These are phyloP conservation scores for Nicotiana undulata DNA, from an alignment of 257 asterid genomes.

Conservation along the genomic window DNA sequence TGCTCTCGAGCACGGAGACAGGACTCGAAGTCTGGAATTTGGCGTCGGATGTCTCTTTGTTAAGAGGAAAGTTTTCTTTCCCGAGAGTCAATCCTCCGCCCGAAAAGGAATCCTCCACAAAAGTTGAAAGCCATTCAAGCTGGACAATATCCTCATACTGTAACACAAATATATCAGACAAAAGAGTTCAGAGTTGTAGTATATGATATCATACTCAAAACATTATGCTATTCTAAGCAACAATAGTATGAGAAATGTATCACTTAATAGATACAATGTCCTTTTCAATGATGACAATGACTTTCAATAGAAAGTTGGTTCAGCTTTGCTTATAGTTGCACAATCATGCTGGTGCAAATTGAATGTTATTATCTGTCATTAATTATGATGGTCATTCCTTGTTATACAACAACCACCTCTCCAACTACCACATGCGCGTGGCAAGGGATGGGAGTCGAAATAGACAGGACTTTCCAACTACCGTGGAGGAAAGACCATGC, in stretches of 20 bases:
- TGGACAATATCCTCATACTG: constrained; percentile 74
- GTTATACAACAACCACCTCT: neutral
- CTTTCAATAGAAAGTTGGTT: neutral
- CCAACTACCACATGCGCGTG: neutral
- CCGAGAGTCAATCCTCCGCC: constrained; percentile 51
- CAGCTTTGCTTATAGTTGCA: neutral
- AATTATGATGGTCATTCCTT: neutral
- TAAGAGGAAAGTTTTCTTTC: constrained; percentile 30
- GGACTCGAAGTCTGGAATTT: constrained; percentile 67
- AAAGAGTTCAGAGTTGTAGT: neutral
- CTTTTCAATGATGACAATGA: neutral
- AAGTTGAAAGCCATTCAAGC: constrained; percentile 66
- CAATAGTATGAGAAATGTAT: neutral
- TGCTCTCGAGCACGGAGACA: constrained; percentile 69
- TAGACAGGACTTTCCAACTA: neutral
- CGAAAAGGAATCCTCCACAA: constrained; percentile 72
- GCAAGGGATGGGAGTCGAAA: neutral
- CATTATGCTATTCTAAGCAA: neutral
- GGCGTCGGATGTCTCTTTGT: constrained; percentile 22
- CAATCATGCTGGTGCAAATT: neutral
- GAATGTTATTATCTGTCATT: neutral
- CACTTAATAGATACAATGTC: neutral
- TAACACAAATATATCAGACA: constrained; percentile 6
- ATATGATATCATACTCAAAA: neutral
- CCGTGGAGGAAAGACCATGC: neutral